phyloP scores from a whole-genome alignment of 179 eudicot species.

The Patellifolia procumbens region DNA sequence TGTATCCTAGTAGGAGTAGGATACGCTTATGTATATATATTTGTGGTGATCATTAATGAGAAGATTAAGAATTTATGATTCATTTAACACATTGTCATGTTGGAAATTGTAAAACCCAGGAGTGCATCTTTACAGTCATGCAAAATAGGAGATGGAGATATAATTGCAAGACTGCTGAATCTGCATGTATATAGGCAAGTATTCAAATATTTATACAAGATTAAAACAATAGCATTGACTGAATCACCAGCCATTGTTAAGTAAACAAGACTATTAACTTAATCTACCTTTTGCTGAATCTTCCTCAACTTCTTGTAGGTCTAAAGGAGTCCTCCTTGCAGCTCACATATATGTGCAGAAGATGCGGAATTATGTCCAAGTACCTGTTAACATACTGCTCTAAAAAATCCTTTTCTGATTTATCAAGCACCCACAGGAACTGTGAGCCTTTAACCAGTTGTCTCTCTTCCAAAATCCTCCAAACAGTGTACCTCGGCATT shows the following conservation, averaged over 20 bases:
- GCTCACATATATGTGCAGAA: neutral
- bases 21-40: no score
- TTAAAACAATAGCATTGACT: no score
- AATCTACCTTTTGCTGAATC: neutral
- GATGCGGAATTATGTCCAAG: neutral
- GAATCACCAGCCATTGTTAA: neutral
- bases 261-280: neutral
- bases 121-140: no score
- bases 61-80: no score
- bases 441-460: neutral
- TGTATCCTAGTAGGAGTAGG: no score
- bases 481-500: constrained; percentile 12
- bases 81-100: no score
- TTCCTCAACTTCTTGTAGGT: constrained; percentile 8
- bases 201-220: no score
- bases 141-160: no score
- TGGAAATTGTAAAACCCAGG: no score
- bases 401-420: constrained; percentile 9
- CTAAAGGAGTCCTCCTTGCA: constrained; percentile 3
- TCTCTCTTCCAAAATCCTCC: constrained; percentile 20
- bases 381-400: constrained; percentile 11
- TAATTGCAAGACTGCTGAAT: no score
- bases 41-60: no score
- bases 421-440: constrained; percentile 23
- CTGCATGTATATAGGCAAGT: no score